Evolutionary conservation across 768 basidiomycete species (phyloP).

Genomic region (Hypholoma sublateritium): DNA sequence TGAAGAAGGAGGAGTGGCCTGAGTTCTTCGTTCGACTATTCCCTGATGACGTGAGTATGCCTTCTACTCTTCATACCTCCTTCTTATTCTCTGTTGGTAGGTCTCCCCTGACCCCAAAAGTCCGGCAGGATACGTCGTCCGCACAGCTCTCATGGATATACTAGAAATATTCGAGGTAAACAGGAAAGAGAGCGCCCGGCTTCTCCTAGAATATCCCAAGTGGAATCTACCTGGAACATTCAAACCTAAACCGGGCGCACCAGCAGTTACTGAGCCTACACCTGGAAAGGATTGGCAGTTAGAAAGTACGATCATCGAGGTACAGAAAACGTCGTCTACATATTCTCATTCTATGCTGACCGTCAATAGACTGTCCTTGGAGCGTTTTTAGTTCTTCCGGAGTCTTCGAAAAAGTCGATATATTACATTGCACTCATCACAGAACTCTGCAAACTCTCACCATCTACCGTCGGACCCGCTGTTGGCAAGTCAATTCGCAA

Average conservation of each 20-base stretch:
- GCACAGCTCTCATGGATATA: conserved; percentile 71
- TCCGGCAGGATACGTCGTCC: conserved; percentile 77
- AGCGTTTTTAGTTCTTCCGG: conserved; percentile 73
- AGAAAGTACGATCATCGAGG: conserved; percentile 88
- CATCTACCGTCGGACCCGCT: conserved; percentile 89
- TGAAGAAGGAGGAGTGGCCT: conserved; percentile 84
- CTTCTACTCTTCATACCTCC: not conserved
- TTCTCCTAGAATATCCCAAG: conserved; percentile 83
- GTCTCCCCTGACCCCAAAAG: conserved; percentile 75
- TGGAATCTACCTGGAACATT: conserved; percentile 86
- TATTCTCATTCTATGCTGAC: not conserved
- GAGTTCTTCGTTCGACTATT: conserved; percentile 70
- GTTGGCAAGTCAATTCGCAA: conserved; percentile 95
- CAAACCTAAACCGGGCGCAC: conserved; percentile 70
- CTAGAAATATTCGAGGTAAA: conserved; percentile 93
- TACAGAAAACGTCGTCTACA: conserved; percentile 25
- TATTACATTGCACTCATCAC: conserved; percentile 90
- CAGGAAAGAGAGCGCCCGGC: conserved; percentile 88
- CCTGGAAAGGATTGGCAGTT: conserved; percentile 80
- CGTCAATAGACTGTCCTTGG: conserved; percentile 65
- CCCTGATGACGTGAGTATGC: conserved; percentile 47
- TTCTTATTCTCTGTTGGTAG: conserved; percentile 36
- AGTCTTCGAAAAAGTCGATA: conserved; percentile 71
- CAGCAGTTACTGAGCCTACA: conserved; percentile 47
- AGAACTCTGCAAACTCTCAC: conserved; percentile 93